Conservation (phyloP, 2,329 filamentous ascomycete species). For the Stagonosporopsis cucurbitacearum region DNA sequence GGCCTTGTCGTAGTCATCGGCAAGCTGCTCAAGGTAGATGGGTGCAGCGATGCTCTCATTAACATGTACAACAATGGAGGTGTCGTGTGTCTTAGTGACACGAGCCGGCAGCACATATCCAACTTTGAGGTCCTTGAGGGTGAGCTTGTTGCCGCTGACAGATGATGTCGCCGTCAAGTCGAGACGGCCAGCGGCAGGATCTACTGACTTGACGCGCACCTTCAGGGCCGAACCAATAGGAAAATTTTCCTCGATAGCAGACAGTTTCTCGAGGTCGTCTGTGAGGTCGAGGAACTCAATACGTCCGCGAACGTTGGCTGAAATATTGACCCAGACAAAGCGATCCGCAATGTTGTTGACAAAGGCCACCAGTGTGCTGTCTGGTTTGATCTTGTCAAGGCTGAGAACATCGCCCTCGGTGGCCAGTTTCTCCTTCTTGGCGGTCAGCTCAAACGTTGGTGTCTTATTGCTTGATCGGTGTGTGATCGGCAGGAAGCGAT, state of each 20-base stretch:
- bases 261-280: slow-evolving; percentile 80
- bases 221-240: slow-evolving; percentile 88
- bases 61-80: slow-evolving; percentile 83
- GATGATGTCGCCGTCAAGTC: slow-evolving; percentile 82
- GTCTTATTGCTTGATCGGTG: slow-evolving; percentile 78
- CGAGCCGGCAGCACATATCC: slow-evolving; percentile 84
- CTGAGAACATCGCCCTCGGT: slow-evolving; percentile 68
- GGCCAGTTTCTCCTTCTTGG: slow-evolving; percentile 68
- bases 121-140: slow-evolving; percentile 73
- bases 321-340: slow-evolving; percentile 88
- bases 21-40: slow-evolving; percentile 81
- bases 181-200: slow-evolving; percentile 74
- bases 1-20: slow-evolving; percentile 83
- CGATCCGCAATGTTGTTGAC: slow-evolving; percentile 87
- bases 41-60: slow-evolving; percentile 80
- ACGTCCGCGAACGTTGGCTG: slow-evolving; percentile 84
- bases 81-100: slow-evolving; percentile 84
- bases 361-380: slow-evolving; percentile 78
- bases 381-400: slow-evolving; percentile 74
- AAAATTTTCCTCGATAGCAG: slow-evolving; percentile 79
- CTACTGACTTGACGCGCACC: slow-evolving; percentile 77
- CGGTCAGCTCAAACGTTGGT: slow-evolving; percentile 82
- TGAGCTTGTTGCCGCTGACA: slow-evolving; percentile 62
- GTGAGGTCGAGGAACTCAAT: slow-evolving; percentile 84
- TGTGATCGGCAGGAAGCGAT: slow-evolving; percentile 89